phyloP scores from a whole-genome alignment of 2,329 filamentous ascomycete genomes.

The Arthrobotrys musiformis region DNA sequence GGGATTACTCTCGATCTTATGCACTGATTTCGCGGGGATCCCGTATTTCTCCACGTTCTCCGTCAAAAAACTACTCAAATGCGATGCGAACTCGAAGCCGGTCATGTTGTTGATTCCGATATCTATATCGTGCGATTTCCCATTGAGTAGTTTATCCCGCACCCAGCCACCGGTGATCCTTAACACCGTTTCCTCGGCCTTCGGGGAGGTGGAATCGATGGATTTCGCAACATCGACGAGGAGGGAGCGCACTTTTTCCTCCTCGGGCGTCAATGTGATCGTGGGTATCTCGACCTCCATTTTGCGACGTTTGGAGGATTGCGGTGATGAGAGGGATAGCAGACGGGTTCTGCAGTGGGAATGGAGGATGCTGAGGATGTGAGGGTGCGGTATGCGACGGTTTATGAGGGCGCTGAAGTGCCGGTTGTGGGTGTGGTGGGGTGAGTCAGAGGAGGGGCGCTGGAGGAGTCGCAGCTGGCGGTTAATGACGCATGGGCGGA shows the following conservation, averaged over 20 bases:
- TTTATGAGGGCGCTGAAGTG: constrained; percentile 23
- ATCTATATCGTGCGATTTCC: constrained; percentile 82
- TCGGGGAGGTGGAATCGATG: constrained; percentile 66
- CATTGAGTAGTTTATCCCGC: constrained; percentile 80
- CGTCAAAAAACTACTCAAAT: constrained; percentile 75
- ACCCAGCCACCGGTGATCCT: constrained; percentile 90
- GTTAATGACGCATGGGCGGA: constrained; percentile 21
- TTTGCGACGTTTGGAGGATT: no score
- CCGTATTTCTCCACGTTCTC: constrained; percentile 72
- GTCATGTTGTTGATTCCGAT: constrained; percentile 88
- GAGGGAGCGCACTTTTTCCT: constrained; percentile 77
- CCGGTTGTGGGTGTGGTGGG: not conserved
- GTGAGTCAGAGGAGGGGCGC: constrained; percentile 39
- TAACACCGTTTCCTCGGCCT: constrained; percentile 73
- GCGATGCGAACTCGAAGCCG: constrained; percentile 77
- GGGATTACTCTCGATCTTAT: constrained; percentile 91
- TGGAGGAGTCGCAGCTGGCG: constrained; percentile 44
- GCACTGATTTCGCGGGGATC: constrained; percentile 73
- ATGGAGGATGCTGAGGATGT: constrained; percentile 27
- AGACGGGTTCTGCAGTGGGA: constrained; percentile 6
- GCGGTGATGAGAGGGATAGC: not conserved
- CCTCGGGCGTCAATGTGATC: constrained; percentile 75
- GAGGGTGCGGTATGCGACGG: constrained; percentile 16
- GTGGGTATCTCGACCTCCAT: no score
- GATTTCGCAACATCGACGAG: constrained; percentile 83